Evolutionary conservation across 1,284 basidiomycete genomes (phyloP), one percentile per base, ranked within the genome.

Genomic region (Anthracocystis panici-leucophaei): DNA sequence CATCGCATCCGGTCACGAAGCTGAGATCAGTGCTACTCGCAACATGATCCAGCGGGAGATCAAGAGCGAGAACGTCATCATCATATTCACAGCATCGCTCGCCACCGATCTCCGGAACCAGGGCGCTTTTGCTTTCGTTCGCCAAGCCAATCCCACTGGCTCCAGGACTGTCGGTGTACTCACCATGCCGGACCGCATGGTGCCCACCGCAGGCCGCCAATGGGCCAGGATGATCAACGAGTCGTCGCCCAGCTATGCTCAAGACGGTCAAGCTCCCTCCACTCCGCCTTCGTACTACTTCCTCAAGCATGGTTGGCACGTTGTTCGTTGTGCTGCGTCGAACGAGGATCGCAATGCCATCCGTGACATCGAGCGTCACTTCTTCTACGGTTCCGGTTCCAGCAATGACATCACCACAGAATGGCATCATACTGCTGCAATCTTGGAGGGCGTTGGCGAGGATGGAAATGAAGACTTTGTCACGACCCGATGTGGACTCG

Each of bases 221-320:
- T 70, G 67, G 67, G 27, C 53, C 3, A 55, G 38, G 33, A 31
- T 70, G 38, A 68, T 68, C 59, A 63, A 68, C 56, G 45, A 62
- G 20, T 67, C 65, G 8, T 57, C 58, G 18, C 21, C 11, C n/a
- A 9, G 27, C 52, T 23, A 7, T 20, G 25, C 23, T 14, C 20
- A 58, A 50, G 10, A 45, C 45, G 16, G 8, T 11, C 42, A 44
- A 21, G 10, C n/a, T 14, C 12, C 23, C 23, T 25, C 44, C 2
- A 8, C 44, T 3, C 25, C 44, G 44, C 25, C 44, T 3, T 45
- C 44, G 21, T 45, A 25, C 44, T 45, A 62, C 6, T 54, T 33
- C 49, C 59, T 68, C 31, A 58, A 63, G 46, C 67, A 70, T 12
- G 67, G 67, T n/a, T 70, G 67, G 62, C 57, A 70, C 38, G 62